These are phyloP conservation scores for Lasiodiplodia sp. DNA, from an alignment of 2,329 filamentous ascomycete species.

Conservation along the genomic window DNA sequence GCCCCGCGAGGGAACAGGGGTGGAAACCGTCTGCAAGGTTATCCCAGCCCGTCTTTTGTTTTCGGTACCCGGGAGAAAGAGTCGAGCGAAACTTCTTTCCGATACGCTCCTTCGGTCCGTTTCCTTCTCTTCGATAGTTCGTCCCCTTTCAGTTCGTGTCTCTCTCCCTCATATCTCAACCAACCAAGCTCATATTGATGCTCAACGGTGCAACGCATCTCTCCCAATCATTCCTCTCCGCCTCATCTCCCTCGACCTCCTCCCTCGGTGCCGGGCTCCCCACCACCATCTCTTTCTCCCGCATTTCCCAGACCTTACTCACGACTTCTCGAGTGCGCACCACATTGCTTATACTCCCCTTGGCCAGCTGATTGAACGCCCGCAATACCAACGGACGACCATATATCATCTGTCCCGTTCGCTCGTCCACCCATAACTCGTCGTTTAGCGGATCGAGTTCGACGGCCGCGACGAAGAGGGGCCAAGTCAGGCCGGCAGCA, in stretches of 20 bases:
- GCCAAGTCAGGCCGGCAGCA: conserved; percentile 50
- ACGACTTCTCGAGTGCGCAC: conserved; percentile 56
- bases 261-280: conserved; percentile 18
- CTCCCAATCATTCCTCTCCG: conserved; percentile 52
- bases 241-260: conserved; percentile 34
- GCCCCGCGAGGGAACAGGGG: too few species aligned
- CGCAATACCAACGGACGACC: conserved; percentile 51
- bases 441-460: conserved; percentile 49
- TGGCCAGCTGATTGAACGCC: conserved; percentile 50
- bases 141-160: background rate
- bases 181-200: conserved; percentile 50
- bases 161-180: background rate
- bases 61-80: too few species aligned
- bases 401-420: conserved; percentile 36
- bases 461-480: conserved; percentile 54
- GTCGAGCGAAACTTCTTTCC: too few species aligned
- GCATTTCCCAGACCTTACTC: conserved; percentile 56
- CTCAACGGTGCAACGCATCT: conserved; percentile 52
- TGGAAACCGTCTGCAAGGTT: too few species aligned
- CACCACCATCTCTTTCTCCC: conserved; percentile 44
- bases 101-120: too few species aligned
- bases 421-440: conserved; percentile 41
- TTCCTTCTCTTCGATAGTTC: too few species aligned
- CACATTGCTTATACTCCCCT: conserved; percentile 53
- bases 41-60: too few species aligned